A percentile compares a stretch with the other conserved stretches of the same genome.
phyloP scores from a whole-genome alignment of 2,329 filamentous ascomycete genomes.

The Microdochium bolleyi region DNA sequence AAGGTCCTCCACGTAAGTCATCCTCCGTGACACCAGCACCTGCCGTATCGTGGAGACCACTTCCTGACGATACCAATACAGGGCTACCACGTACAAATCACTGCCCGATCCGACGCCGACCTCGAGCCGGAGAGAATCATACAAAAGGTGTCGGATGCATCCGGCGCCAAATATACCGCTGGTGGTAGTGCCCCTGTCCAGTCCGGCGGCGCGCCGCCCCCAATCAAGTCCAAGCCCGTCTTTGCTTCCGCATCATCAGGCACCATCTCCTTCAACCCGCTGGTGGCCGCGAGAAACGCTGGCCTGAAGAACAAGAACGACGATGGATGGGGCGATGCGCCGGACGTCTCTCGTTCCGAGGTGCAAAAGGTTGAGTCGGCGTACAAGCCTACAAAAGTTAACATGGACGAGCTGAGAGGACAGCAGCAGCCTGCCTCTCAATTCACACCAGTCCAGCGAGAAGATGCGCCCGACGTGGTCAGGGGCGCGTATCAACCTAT shows the following conservation, averaged over 20 bases:
- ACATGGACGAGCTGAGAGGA: constrained; percentile 76
- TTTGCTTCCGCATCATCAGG: constrained; percentile 66
- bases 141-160: constrained; percentile 89
- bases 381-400: constrained; percentile 92
- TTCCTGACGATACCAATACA: constrained; percentile 31
- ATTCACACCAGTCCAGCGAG: constrained; percentile 37
- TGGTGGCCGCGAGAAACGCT: constrained; percentile 57
- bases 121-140: constrained; percentile 82
- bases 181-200: constrained; percentile 49
- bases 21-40: not conserved
- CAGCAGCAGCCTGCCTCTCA: constrained; percentile 62
- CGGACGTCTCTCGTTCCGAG: constrained; percentile 77
- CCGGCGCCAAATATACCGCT: constrained; percentile 85
- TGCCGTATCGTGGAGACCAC: too few species aligned
- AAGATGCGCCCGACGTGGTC: constrained; percentile 58
- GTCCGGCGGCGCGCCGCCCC: constrained; percentile 53
- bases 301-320: constrained; percentile 50
- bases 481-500: constrained; percentile 86
- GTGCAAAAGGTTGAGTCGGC: constrained; percentile 88
- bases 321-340: constrained; percentile 97
- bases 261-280: constrained; percentile 54
- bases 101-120: constrained; percentile 83
- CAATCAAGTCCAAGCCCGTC: constrained; percentile 79
- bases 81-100: constrained; percentile 96
- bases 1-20: constrained; percentile 66